Base-by-base conservation (phyloP, 2,329 filamentous ascomycete genomes). In the Coniochaeta prunicola region DNA sequence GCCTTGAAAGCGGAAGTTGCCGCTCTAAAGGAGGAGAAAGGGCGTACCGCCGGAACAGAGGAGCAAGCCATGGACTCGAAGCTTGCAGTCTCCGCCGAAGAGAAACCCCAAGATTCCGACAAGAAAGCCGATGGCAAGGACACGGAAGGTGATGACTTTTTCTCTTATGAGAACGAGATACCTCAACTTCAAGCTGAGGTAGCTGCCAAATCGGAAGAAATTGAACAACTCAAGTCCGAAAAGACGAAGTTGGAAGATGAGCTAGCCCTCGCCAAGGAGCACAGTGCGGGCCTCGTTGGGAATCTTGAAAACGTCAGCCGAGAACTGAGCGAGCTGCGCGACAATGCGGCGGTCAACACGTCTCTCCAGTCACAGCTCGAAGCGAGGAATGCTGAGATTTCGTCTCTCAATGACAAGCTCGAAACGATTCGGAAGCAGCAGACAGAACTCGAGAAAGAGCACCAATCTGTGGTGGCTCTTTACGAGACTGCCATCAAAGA, bases 111-210 rank as follows among this genome's bases (percentile, higher is more conserved):
- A 10, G 17, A 72, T 33, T 68, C 72, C 8, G 59, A 61, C 8
- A 10, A 30, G 9, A 63, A 69, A 3, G 71, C 74, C 4, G 69
- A 69, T 42, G 75, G 12, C 33, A 50, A 72, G 45, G 64, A 67
- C 0, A 15, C 8, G 53, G 15, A 33, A 12, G 69, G 66, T 28
- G 89, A 92, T 63, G 90, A 96, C 55, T 89, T 97, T 73, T 97
- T 97, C 74, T 96, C 92, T 0, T 96, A 92, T 66, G 92, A 97
- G 60, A 88, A 88, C 56, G 93, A 97, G 73, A 80, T 96, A 15
- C 89, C 90, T 3, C 85, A 90, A 58, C 75, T 96, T n/a, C 88
- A 96, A 67, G 80, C 83, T 1, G 88, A 94, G 64, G 72, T 94
- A 3, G 80, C 86, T 57, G 82, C 86, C 59, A 90, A 89, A 66